Evolutionary conservation across 1,284 basidiomycete genomes (phyloP).

Genomic region (Cryptococcus neoformans): DNA sequence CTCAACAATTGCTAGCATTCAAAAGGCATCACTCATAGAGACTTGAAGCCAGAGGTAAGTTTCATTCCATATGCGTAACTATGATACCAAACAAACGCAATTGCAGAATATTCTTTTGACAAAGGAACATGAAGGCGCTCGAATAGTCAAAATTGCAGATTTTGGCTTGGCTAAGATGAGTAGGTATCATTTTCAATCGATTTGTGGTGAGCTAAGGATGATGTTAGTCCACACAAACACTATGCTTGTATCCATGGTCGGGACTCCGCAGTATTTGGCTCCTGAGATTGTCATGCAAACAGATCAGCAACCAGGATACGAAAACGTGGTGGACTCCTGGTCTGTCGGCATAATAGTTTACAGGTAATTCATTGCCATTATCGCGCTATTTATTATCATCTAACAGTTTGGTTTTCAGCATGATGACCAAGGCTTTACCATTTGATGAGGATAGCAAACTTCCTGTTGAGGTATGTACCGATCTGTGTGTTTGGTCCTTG

Average conservation of each 20-base stretch:
- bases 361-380: conserved; percentile 56
- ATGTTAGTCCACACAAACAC: conserved; percentile 37
- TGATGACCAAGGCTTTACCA: conserved; percentile 48
- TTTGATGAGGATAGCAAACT: conserved; percentile 49
- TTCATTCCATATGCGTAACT: background rate
- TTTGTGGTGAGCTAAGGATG: conserved; percentile 4
- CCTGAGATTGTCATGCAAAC: conserved; percentile 67
- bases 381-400: background rate
- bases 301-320: conserved; percentile 63
- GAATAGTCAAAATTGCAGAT: conserved; percentile 64
- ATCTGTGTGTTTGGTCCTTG: background rate
- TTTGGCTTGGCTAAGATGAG: conserved; percentile 90
- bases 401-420: conserved; percentile 22
- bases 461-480: conserved; percentile 31
- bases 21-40: conserved; percentile 69
- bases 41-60: conserved; percentile 79
- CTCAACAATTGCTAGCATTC: conserved; percentile 28
- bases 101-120: conserved; percentile 48
- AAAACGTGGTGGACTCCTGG: conserved; percentile 85
- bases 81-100: conserved; percentile 1
- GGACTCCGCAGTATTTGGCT: conserved; percentile 49
- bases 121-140: conserved; percentile 24
- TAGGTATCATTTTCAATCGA: conserved; percentile 46
- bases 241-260: conserved; percentile 49
- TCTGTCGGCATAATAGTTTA: conserved; percentile 89